Conservation (phyloP, 768 basidiomycete species). For the Amanita thiersii region DNA sequence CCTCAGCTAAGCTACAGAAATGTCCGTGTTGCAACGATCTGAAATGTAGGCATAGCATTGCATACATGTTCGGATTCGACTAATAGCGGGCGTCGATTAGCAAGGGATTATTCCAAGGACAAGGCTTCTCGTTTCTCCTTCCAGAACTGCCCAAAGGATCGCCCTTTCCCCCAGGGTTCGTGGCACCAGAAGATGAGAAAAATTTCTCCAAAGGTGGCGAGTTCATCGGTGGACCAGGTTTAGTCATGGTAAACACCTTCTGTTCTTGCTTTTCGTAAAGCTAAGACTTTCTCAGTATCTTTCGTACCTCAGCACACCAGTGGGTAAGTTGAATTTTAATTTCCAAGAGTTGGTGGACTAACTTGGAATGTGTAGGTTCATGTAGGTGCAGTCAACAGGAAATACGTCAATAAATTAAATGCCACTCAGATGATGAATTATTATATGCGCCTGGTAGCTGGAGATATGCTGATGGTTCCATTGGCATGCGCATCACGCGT, state of each 20-base stretch:
- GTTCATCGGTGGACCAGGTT: conserved; percentile 21
- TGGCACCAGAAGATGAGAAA: conserved; percentile 18
- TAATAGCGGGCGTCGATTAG: too few species aligned
- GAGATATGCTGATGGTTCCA: conserved; percentile 19
- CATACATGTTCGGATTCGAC: too few species aligned
- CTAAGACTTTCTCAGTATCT: conserved; percentile 14
- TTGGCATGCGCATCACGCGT: conserved; percentile 22
- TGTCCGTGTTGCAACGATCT: too few species aligned
- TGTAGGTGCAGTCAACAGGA: conserved; percentile 11
- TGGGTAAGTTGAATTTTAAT: conserved; percentile 15
- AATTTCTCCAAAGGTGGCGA: conserved; percentile 18
- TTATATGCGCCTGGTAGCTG: conserved; percentile 25
- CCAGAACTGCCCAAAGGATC: conserved; percentile 13
- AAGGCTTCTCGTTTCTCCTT: too few species aligned
- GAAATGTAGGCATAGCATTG: too few species aligned
- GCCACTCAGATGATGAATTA: conserved; percentile 22
- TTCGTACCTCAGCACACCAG: conserved; percentile 22
- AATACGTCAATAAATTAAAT: neutral
- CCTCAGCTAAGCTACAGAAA: too few species aligned
- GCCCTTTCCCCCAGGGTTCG: conserved; percentile 24
- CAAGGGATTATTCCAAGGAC: too few species aligned
- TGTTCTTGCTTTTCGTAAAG: neutral
- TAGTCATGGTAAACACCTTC: conserved; percentile 14
- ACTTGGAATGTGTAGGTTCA: conserved; percentile 13
- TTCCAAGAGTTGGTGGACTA: neutral